Conservation (phyloP, 768 basidiomycete genomes). For the Lentinula raphanica region DNA sequence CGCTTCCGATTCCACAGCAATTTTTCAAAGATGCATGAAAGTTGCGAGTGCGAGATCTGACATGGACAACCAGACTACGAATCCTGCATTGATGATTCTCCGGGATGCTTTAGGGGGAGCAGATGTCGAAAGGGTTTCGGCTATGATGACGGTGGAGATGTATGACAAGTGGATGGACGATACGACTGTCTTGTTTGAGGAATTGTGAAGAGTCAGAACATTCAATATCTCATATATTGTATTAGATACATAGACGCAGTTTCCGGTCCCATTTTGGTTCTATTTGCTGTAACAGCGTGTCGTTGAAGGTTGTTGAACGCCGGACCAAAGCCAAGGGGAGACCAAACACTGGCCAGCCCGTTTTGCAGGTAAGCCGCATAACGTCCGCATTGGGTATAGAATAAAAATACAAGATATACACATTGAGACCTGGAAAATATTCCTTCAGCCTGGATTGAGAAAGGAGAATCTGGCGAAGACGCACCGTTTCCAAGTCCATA, state of each 20-base stretch:
- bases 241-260: no score
- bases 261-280: no score
- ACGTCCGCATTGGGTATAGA: neutral
- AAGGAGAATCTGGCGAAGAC: neutral
- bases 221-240: no score
- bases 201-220: neutral
- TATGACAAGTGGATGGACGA: conserved; percentile 51
- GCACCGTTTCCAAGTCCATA: neutral
- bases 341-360: no score
- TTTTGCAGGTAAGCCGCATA: no score
- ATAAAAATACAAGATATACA: neutral
- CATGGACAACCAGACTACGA: no score
- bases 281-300: no score
- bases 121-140: conserved; percentile 35
- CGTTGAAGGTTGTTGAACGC: no score
- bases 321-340: no score
- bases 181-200: conserved; percentile 41
- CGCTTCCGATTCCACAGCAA: no score
- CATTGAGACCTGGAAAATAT: neutral
- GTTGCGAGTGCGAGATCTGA: conserved; percentile 22
- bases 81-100: no score
- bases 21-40: conserved; percentile 12
- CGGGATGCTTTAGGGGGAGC: conserved; percentile 39
- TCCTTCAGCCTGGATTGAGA: neutral
- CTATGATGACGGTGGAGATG: conserved; percentile 46